Conservation (phyloP, 495 filamentous ascomycete genomes). For the Podospora didyma region DNA sequence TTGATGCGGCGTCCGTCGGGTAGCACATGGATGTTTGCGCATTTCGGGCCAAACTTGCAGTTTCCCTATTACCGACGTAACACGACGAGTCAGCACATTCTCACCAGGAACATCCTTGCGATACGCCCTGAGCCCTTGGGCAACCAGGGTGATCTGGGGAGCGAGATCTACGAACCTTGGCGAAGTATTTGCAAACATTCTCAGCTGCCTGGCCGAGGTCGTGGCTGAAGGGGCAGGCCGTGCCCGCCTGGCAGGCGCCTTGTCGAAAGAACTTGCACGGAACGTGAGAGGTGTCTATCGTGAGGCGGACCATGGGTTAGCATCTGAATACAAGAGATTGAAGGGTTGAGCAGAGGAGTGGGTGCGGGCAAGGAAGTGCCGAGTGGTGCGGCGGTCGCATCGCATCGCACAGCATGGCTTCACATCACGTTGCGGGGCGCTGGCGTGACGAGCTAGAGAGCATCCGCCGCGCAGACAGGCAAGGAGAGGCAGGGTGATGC, state of each 20-base stretch:
- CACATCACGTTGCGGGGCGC: too few relatives aligned
- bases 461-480: neutral
- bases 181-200: slow-evolving; percentile 95
- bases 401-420: neutral
- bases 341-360: too few relatives aligned
- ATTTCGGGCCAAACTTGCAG: slow-evolving; percentile 98
- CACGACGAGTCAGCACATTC: slow-evolving; percentile 32
- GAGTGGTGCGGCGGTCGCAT: neutral
- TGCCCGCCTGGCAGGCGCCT: slow-evolving; percentile 92
- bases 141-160: neutral
- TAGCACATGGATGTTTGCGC: slow-evolving; percentile 91
- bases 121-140: neutral
- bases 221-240: slow-evolving; percentile 93
- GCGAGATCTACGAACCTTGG: slow-evolving; percentile 64
- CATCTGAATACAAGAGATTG: slow-evolving; percentile 7
- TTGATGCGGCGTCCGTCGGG: slow-evolving; percentile 92
- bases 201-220: slow-evolving; percentile 75
- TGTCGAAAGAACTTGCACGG: slow-evolving; percentile 99
- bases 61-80: slow-evolving; percentile 63
- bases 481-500: neutral
- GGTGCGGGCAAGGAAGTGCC: neutral
- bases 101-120: slow-evolving; percentile 1
- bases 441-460: neutral
- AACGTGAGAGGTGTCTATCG: slow-evolving; percentile 88
- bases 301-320: slow-evolving; percentile 12